Percentiles rank a stretch among this genome's conserved stretches.
Conservation (phyloP, 306 rosid genomes). For the Malus sylvestris region DNA sequence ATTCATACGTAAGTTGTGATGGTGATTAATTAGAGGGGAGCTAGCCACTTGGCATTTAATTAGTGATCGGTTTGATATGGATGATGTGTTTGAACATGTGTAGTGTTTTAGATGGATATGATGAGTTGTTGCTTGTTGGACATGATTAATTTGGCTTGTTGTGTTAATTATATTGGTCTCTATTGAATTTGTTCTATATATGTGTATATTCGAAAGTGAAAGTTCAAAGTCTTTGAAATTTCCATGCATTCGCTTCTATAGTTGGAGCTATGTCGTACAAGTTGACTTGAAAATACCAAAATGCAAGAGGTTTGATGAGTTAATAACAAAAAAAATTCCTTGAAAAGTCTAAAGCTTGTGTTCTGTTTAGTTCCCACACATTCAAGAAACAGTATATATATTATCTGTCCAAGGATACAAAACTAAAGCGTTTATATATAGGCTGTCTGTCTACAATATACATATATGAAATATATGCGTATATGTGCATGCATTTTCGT, state of each 20-base stretch:
- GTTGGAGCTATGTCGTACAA: slow-evolving; percentile 9
- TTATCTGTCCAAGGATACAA: background rate
- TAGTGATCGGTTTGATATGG: background rate
- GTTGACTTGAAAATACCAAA: slow-evolving; percentile 24
- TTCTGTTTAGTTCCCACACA: background rate
- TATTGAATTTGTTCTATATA: background rate
- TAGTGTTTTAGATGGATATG: slow-evolving; percentile 2
- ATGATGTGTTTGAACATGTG: slow-evolving; percentile 9
- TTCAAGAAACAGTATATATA: background rate
- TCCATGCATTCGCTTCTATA: slow-evolving; percentile 5
- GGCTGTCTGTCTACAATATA: background rate
- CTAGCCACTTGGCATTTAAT: background rate
- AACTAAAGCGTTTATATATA: too few relatives aligned
- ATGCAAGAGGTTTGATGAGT: background rate
- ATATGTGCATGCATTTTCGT: too few relatives aligned
- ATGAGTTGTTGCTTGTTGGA: background rate
- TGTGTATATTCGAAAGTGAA: background rate
- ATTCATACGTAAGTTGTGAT: background rate
- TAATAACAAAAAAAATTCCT: slow-evolving; percentile 21
- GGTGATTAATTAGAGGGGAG: background rate
- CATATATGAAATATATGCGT: too few relatives aligned
- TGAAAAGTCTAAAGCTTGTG: slow-evolving; percentile 8
- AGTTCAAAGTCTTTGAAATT: slow-evolving; percentile 18
- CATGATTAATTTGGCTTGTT: background rate
- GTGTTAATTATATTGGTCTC: background rate